Percentiles rank a stretch among this genome's conserved stretches.
phyloP scores from a whole-genome alignment of 805 yeast genomes.

The Myxozyma vanderwaltii region DNA sequence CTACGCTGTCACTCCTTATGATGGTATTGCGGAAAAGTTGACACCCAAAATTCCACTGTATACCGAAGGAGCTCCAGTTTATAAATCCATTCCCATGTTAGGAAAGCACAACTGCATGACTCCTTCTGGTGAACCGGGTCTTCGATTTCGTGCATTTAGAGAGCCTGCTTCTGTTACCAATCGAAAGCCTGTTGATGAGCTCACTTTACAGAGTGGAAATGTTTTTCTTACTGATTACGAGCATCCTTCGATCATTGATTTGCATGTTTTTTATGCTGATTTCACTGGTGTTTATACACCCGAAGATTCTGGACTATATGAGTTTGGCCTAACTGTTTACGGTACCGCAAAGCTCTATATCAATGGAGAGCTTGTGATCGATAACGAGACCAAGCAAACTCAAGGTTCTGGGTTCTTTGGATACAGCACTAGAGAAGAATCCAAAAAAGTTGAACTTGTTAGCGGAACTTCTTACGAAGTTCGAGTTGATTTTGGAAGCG shows the following conservation, averaged over 20 bases:
- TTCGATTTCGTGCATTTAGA: neutral
- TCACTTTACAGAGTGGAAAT: neutral
- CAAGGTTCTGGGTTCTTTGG: slow-evolving; percentile 56
- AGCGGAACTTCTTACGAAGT: slow-evolving; percentile 52
- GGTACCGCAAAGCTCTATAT: slow-evolving; percentile 61
- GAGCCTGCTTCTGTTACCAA: neutral
- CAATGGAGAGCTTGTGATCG: slow-evolving; percentile 56
- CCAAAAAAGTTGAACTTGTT: slow-evolving; percentile 45
- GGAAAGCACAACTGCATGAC: neutral
- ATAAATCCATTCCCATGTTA: slow-evolving; percentile 13
- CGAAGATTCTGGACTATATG: slow-evolving; percentile 52
- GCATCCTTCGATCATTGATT: neutral
- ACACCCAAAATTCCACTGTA: neutral
- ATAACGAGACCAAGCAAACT: slow-evolving; percentile 56
- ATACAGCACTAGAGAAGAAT: slow-evolving; percentile 58
- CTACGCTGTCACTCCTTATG: slow-evolving; percentile 24
- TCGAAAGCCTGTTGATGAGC: slow-evolving; percentile 6
- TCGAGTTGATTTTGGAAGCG: slow-evolving; percentile 56
- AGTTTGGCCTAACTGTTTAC: slow-evolving; percentile 54
- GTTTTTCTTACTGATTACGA: slow-evolving; percentile 16
- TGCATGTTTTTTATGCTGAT: slow-evolving; percentile 46
- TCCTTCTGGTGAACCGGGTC: slow-evolving; percentile 17
- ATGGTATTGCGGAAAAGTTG: slow-evolving; percentile 16
- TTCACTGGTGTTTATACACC: slow-evolving; percentile 51
- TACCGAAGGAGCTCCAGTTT: slow-evolving; percentile 6